Base-by-base conservation (phyloP, 2,329 filamentous ascomycete species). In the Chaetomium olivaceum region DNA sequence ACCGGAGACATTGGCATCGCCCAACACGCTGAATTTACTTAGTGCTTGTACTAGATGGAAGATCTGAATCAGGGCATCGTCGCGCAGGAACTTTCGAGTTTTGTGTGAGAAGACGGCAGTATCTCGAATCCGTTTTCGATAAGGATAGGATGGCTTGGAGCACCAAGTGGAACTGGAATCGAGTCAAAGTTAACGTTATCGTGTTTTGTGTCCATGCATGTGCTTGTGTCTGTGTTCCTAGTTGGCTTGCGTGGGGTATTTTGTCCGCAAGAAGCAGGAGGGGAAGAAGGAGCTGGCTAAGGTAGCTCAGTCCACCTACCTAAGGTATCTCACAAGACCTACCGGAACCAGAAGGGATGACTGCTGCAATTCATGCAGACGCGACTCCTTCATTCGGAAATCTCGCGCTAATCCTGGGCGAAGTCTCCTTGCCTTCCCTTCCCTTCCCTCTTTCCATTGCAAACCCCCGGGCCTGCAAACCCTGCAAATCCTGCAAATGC, bases 301-400 rank as follows among this genome's bases (percentile, higher is more conserved):
- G n/a, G n/a, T n/a, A 11, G 21, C 11, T 25, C 12, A n/a, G 23
- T 4, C 50, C 9, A 27, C 52, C 48, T 29, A 29, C 6, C 27
- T 29, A 19, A 25, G n/a, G n/a, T n/a, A n/a, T 36, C n/a, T 25
- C 29, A 55, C 21, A 36, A 64, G 52, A 58, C 62, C 58, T 64
- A n/a, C 65, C 65, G 36, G 58, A 64, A 62, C 50, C 31, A 65
- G 59, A 55, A 62, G 19, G 46, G 9, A 57, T 16, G 31, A 27
- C 46, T n/a, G 16, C 14, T 23, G 54, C 4, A 36, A 55, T 48
- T 55, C 58, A 61, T 64, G 65, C 52, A 62, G 55, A 50, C 39
- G 55, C 62, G 62, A 55, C 31, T 62, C 27, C 19, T 46, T 39
- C 52, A 51, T 48, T 61, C 19, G 23, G 51, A 21, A 61, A 54